phyloP scores from a whole-genome alignment of 768 basidiomycete genomes.

The Termitomyces sp. region DNA sequence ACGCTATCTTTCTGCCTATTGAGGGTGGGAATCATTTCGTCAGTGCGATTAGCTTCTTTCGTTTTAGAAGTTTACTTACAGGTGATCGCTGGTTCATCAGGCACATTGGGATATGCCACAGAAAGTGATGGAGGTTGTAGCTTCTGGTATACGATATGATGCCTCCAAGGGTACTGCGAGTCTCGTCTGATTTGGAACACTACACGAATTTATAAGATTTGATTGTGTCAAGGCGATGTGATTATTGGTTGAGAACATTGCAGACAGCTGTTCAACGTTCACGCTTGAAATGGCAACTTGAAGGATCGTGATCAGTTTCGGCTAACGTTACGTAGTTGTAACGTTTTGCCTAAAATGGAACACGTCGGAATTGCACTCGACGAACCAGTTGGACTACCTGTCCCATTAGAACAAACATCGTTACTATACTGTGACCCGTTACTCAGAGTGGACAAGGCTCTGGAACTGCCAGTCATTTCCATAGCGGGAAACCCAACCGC shows the following conservation, averaged over 20 bases:
- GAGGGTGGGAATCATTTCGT: slow-evolving; percentile 32
- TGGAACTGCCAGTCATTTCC: too few species aligned
- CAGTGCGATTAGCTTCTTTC: slow-evolving; percentile 6
- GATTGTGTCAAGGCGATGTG: not conserved
- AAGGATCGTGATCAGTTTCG: too few species aligned
- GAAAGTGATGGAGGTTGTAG: slow-evolving; percentile 6
- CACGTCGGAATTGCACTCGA: too few species aligned
- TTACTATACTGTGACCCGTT: too few species aligned
- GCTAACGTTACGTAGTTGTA: too few species aligned
- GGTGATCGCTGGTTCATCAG: not conserved
- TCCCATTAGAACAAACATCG: too few species aligned
- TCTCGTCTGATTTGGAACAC: not conserved
- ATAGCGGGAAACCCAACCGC: too few species aligned
- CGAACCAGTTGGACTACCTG: too few species aligned
- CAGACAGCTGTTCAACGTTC: not conserved
- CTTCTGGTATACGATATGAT: not conserved
- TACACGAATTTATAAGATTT: not conserved
- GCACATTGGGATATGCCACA: slow-evolving; percentile 11
- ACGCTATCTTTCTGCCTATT: slow-evolving; percentile 19
- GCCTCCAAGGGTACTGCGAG: not conserved
- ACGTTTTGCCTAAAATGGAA: too few species aligned
- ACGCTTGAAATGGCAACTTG: not conserved
- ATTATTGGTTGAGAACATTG: not conserved
- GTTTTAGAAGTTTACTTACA: not conserved
- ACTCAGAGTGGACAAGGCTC: too few species aligned